Conservation (phyloP, 2,329 filamentous ascomycete genomes). For the Stachybotrys echinatus region DNA sequence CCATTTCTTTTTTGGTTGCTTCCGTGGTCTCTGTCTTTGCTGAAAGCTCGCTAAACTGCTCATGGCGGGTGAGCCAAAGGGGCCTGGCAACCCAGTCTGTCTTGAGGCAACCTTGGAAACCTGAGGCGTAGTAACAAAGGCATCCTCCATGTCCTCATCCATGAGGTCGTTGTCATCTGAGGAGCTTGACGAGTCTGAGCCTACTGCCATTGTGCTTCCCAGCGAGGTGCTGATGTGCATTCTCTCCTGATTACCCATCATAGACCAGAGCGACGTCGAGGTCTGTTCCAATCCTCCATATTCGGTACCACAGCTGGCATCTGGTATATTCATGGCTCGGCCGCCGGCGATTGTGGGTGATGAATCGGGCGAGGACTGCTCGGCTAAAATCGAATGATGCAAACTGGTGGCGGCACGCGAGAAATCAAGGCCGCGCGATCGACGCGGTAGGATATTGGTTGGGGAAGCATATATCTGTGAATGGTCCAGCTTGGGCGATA, state of each 20-base stretch:
- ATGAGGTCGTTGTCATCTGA: constrained; percentile 65
- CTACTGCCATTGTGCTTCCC: constrained; percentile 68
- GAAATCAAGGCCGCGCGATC: constrained; percentile 88
- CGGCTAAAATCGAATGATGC: constrained; percentile 90
- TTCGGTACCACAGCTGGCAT: constrained; percentile 37
- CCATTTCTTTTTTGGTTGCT: constrained; percentile 56
- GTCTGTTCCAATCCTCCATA: constrained; percentile 55
- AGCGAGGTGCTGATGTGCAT: constrained; percentile 70
- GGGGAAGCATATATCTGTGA: constrained; percentile 83
- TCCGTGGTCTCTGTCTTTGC: constrained; percentile 66
- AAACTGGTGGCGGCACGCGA: constrained; percentile 89
- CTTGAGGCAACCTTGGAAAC: constrained; percentile 52
- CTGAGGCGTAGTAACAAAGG: constrained; percentile 79
- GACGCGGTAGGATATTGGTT: constrained; percentile 79
- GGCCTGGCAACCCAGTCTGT: constrained; percentile 37
- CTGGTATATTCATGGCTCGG: constrained; percentile 57
- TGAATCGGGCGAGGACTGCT: constrained; percentile 81
- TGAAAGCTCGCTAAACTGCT: constrained; percentile 80
- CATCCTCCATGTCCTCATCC: constrained; percentile 74
- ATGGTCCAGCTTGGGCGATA: constrained; percentile 82
- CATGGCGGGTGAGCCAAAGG: constrained; percentile 66
- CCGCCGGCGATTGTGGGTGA: constrained; percentile 73
- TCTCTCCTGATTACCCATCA: constrained; percentile 64
- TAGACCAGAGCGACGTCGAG: constrained; percentile 66
- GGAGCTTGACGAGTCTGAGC: constrained; percentile 72